Base-by-base conservation (phyloP, 2,329 filamentous ascomycete genomes). In the Aureobasidium sp. region DNA sequence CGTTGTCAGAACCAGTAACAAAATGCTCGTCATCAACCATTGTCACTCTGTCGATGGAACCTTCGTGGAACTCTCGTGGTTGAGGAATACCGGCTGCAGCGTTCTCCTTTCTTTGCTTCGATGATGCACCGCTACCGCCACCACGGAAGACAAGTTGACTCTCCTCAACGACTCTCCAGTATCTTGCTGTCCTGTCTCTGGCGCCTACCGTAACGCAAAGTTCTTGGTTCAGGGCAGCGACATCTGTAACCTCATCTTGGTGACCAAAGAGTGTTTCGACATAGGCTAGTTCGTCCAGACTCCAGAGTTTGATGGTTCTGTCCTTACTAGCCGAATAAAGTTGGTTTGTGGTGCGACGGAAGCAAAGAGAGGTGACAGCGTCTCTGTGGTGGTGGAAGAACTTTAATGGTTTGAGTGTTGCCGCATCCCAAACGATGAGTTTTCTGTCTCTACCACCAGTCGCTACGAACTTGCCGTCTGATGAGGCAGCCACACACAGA, bases 151-250 rank as follows among this genome's bases (percentile, higher is more conserved):
- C 92, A 7, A 99, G 83, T 73, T 99, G 94, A 1, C 89, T 90
- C 77, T 99, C 93, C 69, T 99, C 94, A 5, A 90, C 86, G 1
- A 99, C 92, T 75, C 97, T 97, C 94, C 94, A 99, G 67, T 96
- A 77, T 63, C 94, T 83, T 42, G 93, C 94, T 2, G 92, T 97
- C 62, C 93, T 86, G 73, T 99, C 94, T 66, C 94, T 83, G 6
- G 91, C 88, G 61, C 94, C 94, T 21, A 96, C 94, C 64, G 88
- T 94, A 63, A 97, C 82, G 72, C 94, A 97, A 53, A 91, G 87
- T 74, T 97, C 94, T 67, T 91, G 86, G 2, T 88, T 86, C 65
- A 96, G 81, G 27, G 90, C 88, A 65, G 90, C 89, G 60, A 99
- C 84, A 70, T 91, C 90, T 41, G 93, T 81, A 5, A 97, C 89